phyloP scores from a whole-genome alignment of 805 yeast genomes.

The Cyberlindnera xylosilytica region DNA sequence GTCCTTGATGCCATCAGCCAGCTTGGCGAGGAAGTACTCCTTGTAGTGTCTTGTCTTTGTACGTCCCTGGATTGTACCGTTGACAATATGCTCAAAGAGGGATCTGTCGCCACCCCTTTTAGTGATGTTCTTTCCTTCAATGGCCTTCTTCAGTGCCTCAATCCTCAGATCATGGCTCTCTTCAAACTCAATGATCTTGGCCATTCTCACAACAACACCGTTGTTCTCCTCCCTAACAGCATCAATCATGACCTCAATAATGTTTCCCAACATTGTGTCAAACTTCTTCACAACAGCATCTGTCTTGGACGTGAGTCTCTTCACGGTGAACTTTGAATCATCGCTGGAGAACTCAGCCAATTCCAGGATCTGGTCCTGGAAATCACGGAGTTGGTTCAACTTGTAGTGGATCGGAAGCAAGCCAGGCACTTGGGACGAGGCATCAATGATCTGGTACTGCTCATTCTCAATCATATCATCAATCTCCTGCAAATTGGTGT shows the following conservation, averaged over 20 bases:
- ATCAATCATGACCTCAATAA: slow-evolving; percentile 71
- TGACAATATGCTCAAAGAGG: slow-evolving; percentile 35
- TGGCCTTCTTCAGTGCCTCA: slow-evolving; percentile 31
- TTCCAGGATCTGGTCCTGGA: slow-evolving; percentile 68
- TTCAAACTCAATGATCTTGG: slow-evolving; percentile 78
- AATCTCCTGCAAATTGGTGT: slow-evolving; percentile 46
- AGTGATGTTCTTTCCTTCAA: slow-evolving; percentile 26
- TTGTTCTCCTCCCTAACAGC: slow-evolving; percentile 65
- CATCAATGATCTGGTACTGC: slow-evolving; percentile 33
- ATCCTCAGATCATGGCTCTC: slow-evolving; percentile 71
- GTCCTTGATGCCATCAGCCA: slow-evolving; percentile 58
- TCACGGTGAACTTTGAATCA: slow-evolving; percentile 68
- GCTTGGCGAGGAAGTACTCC: slow-evolving; percentile 52
- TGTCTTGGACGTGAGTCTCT: slow-evolving; percentile 44
- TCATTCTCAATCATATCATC: slow-evolving; percentile 51
- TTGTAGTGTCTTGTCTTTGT: slow-evolving; percentile 55
- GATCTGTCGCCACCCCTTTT: slow-evolving; percentile 19
- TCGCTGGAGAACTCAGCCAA: slow-evolving; percentile 51
- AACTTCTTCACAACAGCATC: slow-evolving; percentile 51
- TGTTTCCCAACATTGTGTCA: slow-evolving; percentile 57
- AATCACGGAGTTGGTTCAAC: slow-evolving; percentile 69
- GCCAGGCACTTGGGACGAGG: slow-evolving; percentile 48
- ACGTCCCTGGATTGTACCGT: slow-evolving; percentile 41
- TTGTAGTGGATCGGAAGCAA: slow-evolving; percentile 67
- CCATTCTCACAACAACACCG: slow-evolving; percentile 64